Evolutionary conservation across 2,329 filamentous ascomycete genomes (phyloP).

Genomic region (Chaetomium sp.): DNA sequence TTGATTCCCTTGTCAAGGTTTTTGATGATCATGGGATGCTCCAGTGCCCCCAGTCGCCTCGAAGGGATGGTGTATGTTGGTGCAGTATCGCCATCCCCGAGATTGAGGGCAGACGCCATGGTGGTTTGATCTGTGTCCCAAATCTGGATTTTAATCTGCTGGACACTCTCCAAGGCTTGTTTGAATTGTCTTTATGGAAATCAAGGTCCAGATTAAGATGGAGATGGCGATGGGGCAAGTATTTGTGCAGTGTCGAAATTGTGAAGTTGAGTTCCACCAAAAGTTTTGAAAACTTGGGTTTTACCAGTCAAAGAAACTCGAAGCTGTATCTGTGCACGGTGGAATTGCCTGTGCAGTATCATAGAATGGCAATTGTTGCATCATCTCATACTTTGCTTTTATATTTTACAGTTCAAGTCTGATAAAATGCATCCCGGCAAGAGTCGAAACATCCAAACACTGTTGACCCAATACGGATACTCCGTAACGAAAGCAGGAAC

Average conservation of each 20-base stretch:
- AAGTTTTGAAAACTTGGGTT: not conserved
- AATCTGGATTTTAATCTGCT: not conserved
- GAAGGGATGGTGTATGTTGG: constrained; percentile 44
- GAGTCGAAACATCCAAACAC: not conserved
- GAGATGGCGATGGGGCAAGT: not conserved
- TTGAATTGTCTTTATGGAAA: not conserved
- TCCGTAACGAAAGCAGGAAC: not conserved
- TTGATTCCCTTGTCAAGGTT: constrained; percentile 47
- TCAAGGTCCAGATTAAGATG: not conserved
- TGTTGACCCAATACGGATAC: too few species aligned
- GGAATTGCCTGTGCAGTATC: not conserved
- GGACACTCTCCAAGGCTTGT: not conserved
- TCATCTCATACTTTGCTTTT: too few species aligned
- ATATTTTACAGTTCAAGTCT: not conserved
- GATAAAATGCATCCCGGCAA: not conserved
- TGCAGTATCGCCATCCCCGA: constrained; percentile 35
- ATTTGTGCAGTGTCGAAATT: not conserved
- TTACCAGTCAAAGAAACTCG: not conserved
- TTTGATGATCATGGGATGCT: constrained; percentile 48
- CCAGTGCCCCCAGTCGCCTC: constrained; percentile 46
- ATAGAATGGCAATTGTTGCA: not conserved
- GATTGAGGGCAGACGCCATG: constrained; percentile 18
- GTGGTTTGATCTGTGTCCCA: not conserved
- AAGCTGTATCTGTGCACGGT: not conserved
- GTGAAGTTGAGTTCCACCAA: not conserved